phyloP scores from a whole-genome alignment of 495 filamentous ascomycete species.

The Massariosphaeria phaeospora region DNA sequence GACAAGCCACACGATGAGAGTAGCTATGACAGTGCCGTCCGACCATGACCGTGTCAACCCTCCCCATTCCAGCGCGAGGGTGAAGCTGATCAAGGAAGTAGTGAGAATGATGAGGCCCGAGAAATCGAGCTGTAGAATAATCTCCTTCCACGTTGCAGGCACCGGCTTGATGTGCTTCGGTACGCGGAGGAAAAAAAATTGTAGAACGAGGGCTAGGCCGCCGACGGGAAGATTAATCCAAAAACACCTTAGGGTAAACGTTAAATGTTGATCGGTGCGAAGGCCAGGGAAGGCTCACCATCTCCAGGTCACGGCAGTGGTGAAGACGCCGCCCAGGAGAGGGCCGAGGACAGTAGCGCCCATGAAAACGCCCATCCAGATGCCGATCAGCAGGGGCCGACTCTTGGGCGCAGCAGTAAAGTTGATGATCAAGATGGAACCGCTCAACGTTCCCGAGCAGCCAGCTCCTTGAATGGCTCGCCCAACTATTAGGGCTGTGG shows the following conservation, averaged over 20 bases:
- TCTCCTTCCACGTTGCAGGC: constrained; percentile 33
- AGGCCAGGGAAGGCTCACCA: constrained; percentile 1
- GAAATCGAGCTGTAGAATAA: constrained; percentile 40
- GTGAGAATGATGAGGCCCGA: constrained; percentile 30
- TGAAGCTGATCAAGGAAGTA: constrained; percentile 28
- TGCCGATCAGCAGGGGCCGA: constrained; percentile 16
- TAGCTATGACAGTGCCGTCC: constrained; percentile 25
- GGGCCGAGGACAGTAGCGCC: constrained; percentile 13
- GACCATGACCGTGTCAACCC: constrained; percentile 26
- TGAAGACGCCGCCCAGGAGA: constrained; percentile 13
- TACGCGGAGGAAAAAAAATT: constrained; percentile 35
- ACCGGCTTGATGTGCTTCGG: constrained; percentile 21
- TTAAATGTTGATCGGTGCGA: background rate
- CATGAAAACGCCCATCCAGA: constrained; percentile 6
- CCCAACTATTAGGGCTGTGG: constrained; percentile 9
- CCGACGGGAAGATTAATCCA: constrained; percentile 35
- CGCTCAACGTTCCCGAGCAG: constrained; percentile 3
- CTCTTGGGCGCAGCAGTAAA: constrained; percentile 3
- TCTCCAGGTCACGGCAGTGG: constrained; percentile 11
- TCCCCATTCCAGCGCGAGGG: constrained; percentile 35
- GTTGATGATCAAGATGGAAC: constrained; percentile 3
- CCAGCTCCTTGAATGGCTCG: constrained; percentile 21
- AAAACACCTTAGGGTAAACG: constrained; percentile 6
- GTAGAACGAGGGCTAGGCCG: constrained; percentile 24
- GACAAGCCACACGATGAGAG: constrained; percentile 18